These are phyloP conservation scores for Cryptococcus sp. DNA, from an alignment of 1,284 basidiomycete genomes.

Conservation along the genomic window DNA sequence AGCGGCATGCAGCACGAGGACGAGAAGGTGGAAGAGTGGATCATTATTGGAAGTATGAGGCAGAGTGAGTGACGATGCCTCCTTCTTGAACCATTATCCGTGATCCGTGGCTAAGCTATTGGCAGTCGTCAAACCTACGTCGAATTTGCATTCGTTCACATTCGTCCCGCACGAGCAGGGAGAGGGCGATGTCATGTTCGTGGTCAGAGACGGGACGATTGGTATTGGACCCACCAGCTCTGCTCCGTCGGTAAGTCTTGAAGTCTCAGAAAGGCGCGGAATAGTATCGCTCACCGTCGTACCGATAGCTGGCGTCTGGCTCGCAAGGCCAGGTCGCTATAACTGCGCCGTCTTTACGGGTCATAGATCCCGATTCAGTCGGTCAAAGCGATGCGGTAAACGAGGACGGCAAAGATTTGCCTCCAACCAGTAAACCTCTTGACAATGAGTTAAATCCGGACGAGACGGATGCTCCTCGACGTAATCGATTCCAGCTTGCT, in stretches of 20 bases:
- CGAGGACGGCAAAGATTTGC: background rate
- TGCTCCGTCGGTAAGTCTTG: constrained; percentile 26
- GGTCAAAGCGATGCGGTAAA: background rate
- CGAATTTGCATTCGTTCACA: constrained; percentile 42
- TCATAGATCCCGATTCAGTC: constrained; percentile 23
- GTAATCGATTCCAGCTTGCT: constrained; percentile 45
- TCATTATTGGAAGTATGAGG: constrained; percentile 36
- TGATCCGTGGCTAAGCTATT: background rate
- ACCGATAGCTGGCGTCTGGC: constrained; percentile 27
- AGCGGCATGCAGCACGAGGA: constrained; percentile 21
- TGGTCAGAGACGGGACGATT: constrained; percentile 46
- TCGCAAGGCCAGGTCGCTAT: constrained; percentile 33
- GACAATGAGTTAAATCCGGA: background rate
- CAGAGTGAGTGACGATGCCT: constrained; percentile 29
- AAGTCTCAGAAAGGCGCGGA: background rate
- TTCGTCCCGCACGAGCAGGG: constrained; percentile 25
- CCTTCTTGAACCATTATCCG: background rate
- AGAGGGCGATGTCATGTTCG: constrained; percentile 39
- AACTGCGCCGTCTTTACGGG: constrained; percentile 9
- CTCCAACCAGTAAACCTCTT: background rate
- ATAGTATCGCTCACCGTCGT: constrained; percentile 1
- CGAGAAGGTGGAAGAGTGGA: constrained; percentile 35
- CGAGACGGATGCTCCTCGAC: constrained; percentile 19
- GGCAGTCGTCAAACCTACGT: constrained; percentile 44
- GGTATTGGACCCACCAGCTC: constrained; percentile 37